These are phyloP conservation scores for Malus hybrid DNA, from an alignment of 331 rosid species.

Conservation along the genomic window DNA sequence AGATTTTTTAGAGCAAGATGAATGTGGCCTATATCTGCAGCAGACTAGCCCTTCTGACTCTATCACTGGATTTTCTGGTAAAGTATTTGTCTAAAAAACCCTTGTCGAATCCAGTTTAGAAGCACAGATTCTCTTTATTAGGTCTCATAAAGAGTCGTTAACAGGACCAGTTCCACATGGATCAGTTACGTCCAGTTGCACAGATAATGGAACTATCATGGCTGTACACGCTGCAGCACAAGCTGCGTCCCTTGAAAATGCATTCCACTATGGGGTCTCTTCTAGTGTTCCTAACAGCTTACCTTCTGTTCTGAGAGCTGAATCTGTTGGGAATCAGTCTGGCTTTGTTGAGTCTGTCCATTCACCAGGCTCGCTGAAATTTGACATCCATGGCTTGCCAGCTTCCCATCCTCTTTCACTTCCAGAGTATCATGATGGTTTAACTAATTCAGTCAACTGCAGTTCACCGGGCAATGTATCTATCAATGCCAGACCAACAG, in stretches of 20 bases:
- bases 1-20: constrained; percentile 36
- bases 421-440: constrained; percentile 38
- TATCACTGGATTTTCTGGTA: constrained; percentile 48
- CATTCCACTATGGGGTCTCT: constrained; percentile 43
- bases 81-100: background rate
- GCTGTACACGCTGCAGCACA: constrained; percentile 23
- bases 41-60: constrained; percentile 50
- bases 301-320: constrained; percentile 36
- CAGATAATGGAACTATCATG: constrained; percentile 33
- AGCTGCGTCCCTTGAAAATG: constrained; percentile 27
- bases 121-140: background rate
- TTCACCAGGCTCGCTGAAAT: constrained; percentile 33
- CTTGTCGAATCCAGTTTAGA: constrained; percentile 15
- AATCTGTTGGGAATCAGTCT: constrained; percentile 43
- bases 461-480: constrained; percentile 25
- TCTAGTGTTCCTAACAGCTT: constrained; percentile 49
- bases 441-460: constrained; percentile 19
- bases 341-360: constrained; percentile 35
- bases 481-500: constrained; percentile 37
- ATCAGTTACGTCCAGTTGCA: constrained; percentile 24
- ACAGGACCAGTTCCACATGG: constrained; percentile 36
- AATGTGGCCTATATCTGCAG: constrained; percentile 33
- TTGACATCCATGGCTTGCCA: constrained; percentile 33
- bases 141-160: constrained; percentile 18
- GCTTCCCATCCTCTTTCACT: constrained; percentile 53